These are phyloP conservation scores for Phytophthora pisi DNA, from an alignment of 352 stramenopile genomes.

Conservation along the genomic window DNA sequence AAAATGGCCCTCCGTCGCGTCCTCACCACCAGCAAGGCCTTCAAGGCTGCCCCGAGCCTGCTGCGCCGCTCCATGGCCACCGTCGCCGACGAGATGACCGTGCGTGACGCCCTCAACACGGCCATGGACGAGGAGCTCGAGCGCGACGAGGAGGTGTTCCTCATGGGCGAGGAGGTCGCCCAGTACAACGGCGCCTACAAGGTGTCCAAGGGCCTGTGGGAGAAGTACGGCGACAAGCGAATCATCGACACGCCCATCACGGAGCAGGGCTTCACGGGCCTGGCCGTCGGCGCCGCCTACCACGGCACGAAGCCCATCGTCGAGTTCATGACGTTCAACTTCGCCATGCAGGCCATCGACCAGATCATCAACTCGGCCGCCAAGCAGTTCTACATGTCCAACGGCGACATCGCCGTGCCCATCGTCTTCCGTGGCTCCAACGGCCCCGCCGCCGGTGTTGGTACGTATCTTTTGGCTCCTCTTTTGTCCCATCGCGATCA, in stretches of 20 bases:
- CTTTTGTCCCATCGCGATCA: background rate
- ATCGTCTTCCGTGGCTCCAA: constrained; percentile 99
- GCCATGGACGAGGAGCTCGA: constrained; percentile 99
- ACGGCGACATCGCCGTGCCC: constrained; percentile 96
- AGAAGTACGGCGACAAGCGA: constrained; percentile 99
- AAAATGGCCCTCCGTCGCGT: constrained; percentile 62
- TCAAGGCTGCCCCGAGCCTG: constrained; percentile 35
- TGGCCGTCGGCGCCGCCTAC: constrained; percentile 96
- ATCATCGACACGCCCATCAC: constrained; percentile 99
- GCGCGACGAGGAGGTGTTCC: constrained; percentile 94
- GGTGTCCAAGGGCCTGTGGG: constrained; percentile 96
- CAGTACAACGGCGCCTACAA: constrained; percentile 99
- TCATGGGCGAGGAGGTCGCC: constrained; percentile 98
- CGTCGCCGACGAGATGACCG: constrained; percentile 90
- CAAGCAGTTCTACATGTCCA: constrained; percentile 99
- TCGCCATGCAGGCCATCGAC: constrained; percentile 99
- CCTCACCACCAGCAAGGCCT: constrained; percentile 46
- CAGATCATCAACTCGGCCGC: constrained; percentile 99
- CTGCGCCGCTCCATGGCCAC: constrained; percentile 77
- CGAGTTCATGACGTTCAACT: constrained; percentile 99
- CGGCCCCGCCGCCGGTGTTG: constrained; percentile 96
- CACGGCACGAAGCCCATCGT: constrained; percentile 98
- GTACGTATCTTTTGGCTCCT: constrained; percentile 44
- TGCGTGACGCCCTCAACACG: constrained; percentile 98
- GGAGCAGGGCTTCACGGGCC: constrained; percentile 95